These are phyloP conservation scores for Xylariaceae sp. DNA, from an alignment of 2,329 filamentous ascomycete species.

Conservation along the genomic window DNA sequence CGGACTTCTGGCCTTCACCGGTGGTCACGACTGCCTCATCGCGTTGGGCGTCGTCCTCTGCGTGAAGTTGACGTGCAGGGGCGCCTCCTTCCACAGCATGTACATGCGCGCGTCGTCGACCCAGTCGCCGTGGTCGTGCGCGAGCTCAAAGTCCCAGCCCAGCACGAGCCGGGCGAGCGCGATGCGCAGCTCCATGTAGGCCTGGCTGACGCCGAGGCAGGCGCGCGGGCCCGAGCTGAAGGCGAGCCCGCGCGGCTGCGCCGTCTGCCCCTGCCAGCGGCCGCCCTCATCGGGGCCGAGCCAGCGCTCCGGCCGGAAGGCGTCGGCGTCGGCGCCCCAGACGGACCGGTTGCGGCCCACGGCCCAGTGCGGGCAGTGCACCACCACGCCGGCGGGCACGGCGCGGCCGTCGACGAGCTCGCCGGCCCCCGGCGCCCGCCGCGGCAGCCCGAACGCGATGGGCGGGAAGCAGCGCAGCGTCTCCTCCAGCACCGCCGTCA, in stretches of 20 bases:
- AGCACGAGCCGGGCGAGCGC: constrained; percentile 19
- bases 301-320: constrained; percentile 21
- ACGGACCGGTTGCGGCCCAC: constrained; percentile 14
- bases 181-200: constrained; percentile 21
- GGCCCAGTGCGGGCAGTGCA: constrained; percentile 16
- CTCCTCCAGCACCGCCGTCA: constrained; percentile 20
- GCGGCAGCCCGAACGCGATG: constrained; percentile 18
- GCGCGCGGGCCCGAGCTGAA: constrained; percentile 17
- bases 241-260: constrained; percentile 10
- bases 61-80: constrained; percentile 16
- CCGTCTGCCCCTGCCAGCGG: constrained; percentile 1
- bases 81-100: constrained; percentile 20
- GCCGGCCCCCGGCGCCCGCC: constrained; percentile 17
- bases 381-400: constrained; percentile 14
- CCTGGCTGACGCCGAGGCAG: constrained; percentile 19
- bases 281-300: constrained; percentile 4
- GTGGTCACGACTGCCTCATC: no score
- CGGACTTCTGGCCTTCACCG: no score
- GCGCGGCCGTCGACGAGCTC: constrained; percentile 18
- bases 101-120: constrained; percentile 13
- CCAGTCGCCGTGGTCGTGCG: constrained; percentile 14
- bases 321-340: constrained; percentile 14
- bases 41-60: background rate
- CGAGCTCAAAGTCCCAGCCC: constrained; percentile 13
- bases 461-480: constrained; percentile 17